Evolutionary conservation across 2,329 filamentous ascomycete genomes (phyloP).

Genomic region (Westerdykella aurantiaca): DNA sequence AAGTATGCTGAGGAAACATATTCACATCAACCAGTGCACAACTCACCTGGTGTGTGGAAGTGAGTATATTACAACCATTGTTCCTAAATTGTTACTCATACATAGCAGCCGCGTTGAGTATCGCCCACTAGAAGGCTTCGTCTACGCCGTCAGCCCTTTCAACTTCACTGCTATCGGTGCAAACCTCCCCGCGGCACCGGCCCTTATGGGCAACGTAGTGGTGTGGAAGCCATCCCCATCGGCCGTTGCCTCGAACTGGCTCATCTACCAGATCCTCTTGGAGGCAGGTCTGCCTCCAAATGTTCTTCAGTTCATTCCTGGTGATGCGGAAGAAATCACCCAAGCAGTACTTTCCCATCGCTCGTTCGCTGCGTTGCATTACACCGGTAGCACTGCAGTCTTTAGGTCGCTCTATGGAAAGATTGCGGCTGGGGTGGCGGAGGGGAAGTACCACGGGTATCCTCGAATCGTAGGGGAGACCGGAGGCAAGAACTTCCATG

Average conservation of each 20-base stretch:
- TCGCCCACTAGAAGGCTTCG: conserved; percentile 86
- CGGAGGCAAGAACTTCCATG: conserved; percentile 89
- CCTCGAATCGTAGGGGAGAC: conserved; percentile 87
- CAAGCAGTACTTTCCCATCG: conserved; percentile 68
- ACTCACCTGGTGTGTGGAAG: conserved; percentile 85
- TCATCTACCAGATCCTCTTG: conserved; percentile 82
- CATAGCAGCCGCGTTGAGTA: conserved; percentile 66
- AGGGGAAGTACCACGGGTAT: conserved; percentile 77
- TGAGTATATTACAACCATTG: conserved; percentile 24
- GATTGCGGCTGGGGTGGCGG: conserved; percentile 74
- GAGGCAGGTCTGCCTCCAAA: conserved; percentile 85
- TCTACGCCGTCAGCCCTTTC: conserved; percentile 91
- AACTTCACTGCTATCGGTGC: conserved; percentile 96
- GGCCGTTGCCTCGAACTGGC: conserved; percentile 84
- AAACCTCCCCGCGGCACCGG: conserved; percentile 77
- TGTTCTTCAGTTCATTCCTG: conserved; percentile 91
- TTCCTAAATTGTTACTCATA: conserved; percentile 13
- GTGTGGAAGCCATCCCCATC: conserved; percentile 94
- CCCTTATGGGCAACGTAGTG: conserved; percentile 88
- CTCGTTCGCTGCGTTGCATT: conserved; percentile 87
- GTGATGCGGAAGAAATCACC: conserved; percentile 79
- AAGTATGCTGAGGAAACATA: conserved; percentile 91
- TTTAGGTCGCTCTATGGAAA: conserved; percentile 85
- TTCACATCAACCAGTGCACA: conserved; percentile 75
- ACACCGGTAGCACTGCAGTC: conserved; percentile 86